Conservation (phyloP, 208 protist species). For the Angomonas desouzai region DNA sequence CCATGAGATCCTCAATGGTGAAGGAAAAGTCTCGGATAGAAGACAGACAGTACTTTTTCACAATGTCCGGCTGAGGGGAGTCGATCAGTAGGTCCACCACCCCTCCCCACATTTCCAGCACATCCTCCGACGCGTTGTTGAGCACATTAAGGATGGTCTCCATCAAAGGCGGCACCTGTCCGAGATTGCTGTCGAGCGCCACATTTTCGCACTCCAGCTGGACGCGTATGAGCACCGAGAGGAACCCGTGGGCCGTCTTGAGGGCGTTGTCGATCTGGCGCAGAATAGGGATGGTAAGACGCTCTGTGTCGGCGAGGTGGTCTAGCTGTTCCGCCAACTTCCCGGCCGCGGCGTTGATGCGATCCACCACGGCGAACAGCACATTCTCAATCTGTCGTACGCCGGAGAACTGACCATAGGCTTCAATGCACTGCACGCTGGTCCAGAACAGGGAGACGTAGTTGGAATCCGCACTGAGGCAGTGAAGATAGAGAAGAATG, state of each 20-base stretch:
- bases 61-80: slow-evolving; percentile 39
- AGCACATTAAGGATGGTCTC: slow-evolving; percentile 66
- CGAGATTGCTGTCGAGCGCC: slow-evolving; percentile 58
- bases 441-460: slow-evolving; percentile 88
- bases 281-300: slow-evolving; percentile 48
- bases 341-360: slow-evolving; percentile 54
- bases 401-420: slow-evolving; percentile 56
- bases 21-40: slow-evolving; percentile 59
- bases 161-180: slow-evolving; percentile 66
- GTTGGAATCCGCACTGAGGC: slow-evolving; percentile 78
- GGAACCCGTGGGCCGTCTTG: slow-evolving; percentile 48
- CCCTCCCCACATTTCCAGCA: slow-evolving; percentile 64
- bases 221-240: slow-evolving; percentile 67
- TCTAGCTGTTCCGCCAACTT: slow-evolving; percentile 47
- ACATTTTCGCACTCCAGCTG: slow-evolving; percentile 88
- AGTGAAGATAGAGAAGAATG: slow-evolving; percentile 66
- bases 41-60: slow-evolving; percentile 61
- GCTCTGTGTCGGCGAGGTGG: slow-evolving; percentile 22
- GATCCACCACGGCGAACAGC: slow-evolving; percentile 67
- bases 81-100: slow-evolving; percentile 54
- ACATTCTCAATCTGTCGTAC: slow-evolving; percentile 62
- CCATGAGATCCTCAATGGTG: slow-evolving; percentile 69
- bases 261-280: slow-evolving; percentile 50
- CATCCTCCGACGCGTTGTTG: slow-evolving; percentile 52
- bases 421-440: slow-evolving; percentile 82